A percentile compares a stretch with the other conserved stretches of the same genome.
These are phyloP conservation scores for Yamadazyma atmosphaerica DNA, from an alignment of 1,139 yeast species.

Conservation along the genomic window DNA sequence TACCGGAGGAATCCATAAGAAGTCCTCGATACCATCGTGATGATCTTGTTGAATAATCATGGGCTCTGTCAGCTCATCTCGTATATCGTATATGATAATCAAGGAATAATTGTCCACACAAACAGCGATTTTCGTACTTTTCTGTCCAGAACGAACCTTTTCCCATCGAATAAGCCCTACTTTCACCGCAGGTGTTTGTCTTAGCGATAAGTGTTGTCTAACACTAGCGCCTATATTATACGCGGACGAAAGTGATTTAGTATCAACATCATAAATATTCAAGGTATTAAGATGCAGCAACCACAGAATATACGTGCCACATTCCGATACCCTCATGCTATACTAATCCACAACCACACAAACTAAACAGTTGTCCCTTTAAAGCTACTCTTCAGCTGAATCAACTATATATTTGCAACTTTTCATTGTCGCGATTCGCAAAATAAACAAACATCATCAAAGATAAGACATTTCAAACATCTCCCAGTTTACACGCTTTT, in stretches of 20 bases:
- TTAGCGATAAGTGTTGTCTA: not conserved
- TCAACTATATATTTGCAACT: too few relatives aligned
- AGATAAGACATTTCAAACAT: not conserved
- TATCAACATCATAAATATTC: conserved; percentile 9
- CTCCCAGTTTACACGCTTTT: too few relatives aligned
- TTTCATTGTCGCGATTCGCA: too few relatives aligned
- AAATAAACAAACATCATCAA: not conserved
- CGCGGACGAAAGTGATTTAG: conserved; percentile 7
- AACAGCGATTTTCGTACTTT: conserved; percentile 28
- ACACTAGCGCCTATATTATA: conserved; percentile 13
- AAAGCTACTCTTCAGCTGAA: too few relatives aligned
- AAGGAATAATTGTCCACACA: conserved; percentile 22
- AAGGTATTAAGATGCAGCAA: conserved; percentile 8
- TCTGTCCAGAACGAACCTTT: conserved; percentile 10
- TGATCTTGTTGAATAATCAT: conserved; percentile 28
- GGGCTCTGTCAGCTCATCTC: conserved; percentile 21
- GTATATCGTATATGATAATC: conserved; percentile 26
- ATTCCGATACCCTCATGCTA: conserved; percentile 6
- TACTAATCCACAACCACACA: too few relatives aligned
- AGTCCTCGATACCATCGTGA: conserved; percentile 30
- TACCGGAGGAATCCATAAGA: conserved; percentile 38
- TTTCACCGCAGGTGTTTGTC: not conserved
- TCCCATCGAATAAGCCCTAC: conserved; percentile 31
- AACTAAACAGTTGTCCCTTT: too few relatives aligned
- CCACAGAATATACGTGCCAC: conserved; percentile 10